Evolutionary conservation across 495 filamentous ascomycete species (phyloP), one percentile per base, ranked within the genome.

Genomic region (Penicillium salamii): DNA sequence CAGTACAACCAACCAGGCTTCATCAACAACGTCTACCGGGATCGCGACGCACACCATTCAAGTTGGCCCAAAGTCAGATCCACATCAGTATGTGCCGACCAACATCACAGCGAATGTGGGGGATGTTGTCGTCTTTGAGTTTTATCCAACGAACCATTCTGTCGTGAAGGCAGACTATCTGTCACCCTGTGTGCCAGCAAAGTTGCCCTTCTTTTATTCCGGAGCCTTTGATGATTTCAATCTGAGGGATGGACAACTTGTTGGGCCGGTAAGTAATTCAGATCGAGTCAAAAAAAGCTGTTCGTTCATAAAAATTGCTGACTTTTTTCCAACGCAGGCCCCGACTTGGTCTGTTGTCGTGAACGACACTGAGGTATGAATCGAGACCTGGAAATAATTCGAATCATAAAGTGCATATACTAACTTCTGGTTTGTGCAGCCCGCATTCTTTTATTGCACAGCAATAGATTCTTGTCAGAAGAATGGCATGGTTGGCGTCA

Each of bases 91-190:
- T 59, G 67, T 69, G 5, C 82, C 82, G 3, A 63, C 77, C 38
- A 76, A 66, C 42, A 59, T 82, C 49, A 68, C 66, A 3, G 81
- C 80, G 3, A 63, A 68, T 5, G 56, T 71, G 3, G 81, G 81
- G 20, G 80, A 84, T 40, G 64, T 72, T 0, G 62, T 88, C 43
- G 71, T 77, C 11, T 88, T 84, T 54, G 63, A 76, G 45, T 88
- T 84, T 67, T 85, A 79, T 50, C 75, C 81, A 1, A 64, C 74
- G 52, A 84, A 83, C 49, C 84, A 87, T 57, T 80, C 79, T 4
- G 81, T 86, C 20, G 74, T 75, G 4, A 75, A 84, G 45, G 76
- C 80, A 3, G 73, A 78, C 26, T 88, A 82, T 46, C 42, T 46
- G 14, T 61, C 71, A 0, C 84, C 84, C 0, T 88, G 83, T 62